Evolutionary conservation across 495 filamentous ascomycete species (phyloP).

Genomic region (Penicillium paradoxum): DNA sequence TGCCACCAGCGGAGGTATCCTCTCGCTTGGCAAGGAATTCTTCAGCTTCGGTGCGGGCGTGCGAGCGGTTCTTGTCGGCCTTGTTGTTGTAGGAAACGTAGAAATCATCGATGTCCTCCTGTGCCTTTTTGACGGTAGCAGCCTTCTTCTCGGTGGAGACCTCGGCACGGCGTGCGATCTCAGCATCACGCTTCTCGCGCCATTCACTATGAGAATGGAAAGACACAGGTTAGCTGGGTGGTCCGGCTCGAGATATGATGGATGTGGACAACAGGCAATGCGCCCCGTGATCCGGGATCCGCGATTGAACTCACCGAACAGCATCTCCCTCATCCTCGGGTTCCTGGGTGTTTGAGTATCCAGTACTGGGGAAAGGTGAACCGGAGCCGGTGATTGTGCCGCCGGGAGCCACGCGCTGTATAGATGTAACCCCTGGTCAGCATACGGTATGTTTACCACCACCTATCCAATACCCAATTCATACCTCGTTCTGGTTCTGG

Average conservation of each 20-base stretch:
- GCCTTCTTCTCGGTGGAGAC: constrained; percentile 70
- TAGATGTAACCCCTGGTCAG: constrained; percentile 20
- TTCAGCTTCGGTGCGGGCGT: constrained; percentile 87
- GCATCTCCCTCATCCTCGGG: constrained; percentile 81
- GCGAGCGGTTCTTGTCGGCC: constrained; percentile 81
- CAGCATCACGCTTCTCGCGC: constrained; percentile 81
- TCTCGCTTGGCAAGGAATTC: constrained; percentile 84
- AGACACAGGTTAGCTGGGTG: neutral
- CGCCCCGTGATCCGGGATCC: constrained; percentile 1
- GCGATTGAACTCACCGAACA: constrained; percentile 52
- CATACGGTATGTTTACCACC: neutral
- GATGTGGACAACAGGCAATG: constrained; percentile 1
- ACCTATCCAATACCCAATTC: constrained; percentile 11
- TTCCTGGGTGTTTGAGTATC: constrained; percentile 44
- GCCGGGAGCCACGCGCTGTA: constrained; percentile 69
- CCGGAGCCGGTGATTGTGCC: constrained; percentile 82
- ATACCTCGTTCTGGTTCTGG: constrained; percentile 64
- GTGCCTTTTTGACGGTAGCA: constrained; percentile 79
- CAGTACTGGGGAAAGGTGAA: constrained; percentile 62
- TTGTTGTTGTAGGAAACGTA: constrained; percentile 99
- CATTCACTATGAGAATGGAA: constrained; percentile 55
- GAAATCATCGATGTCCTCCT: constrained; percentile 91
- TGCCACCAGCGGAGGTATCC: constrained; percentile 88
- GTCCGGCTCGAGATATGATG: neutral
- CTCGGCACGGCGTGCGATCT: constrained; percentile 70